These are phyloP conservation scores for Crepidotus variabilis DNA, from an alignment of 768 basidiomycete genomes.

Conservation along the genomic window DNA sequence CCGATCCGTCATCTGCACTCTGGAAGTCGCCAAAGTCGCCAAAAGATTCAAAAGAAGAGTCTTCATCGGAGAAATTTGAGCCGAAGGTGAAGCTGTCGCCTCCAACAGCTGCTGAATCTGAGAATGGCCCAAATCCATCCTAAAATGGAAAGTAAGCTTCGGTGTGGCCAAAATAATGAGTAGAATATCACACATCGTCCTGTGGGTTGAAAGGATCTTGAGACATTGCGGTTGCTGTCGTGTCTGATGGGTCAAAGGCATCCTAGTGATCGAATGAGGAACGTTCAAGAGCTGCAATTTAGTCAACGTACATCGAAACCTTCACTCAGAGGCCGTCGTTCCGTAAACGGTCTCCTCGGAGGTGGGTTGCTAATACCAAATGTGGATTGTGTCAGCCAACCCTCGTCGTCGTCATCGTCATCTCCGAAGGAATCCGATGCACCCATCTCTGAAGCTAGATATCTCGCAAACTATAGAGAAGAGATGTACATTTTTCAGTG, in stretches of 20 bases:
- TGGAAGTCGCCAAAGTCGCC: slow-evolving; percentile 85
- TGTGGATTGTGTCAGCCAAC: slow-evolving; percentile 78
- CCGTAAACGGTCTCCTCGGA: slow-evolving; percentile 40
- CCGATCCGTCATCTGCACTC: slow-evolving; percentile 32
- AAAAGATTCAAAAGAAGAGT: slow-evolving; percentile 67
- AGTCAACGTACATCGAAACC: slow-evolving; percentile 52
- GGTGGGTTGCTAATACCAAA: slow-evolving; percentile 55
- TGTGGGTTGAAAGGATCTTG: slow-evolving; percentile 48
- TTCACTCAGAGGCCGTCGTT: slow-evolving; percentile 41
- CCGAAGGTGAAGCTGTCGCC: slow-evolving; percentile 57
- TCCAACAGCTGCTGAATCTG: slow-evolving; percentile 48
- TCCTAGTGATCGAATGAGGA: slow-evolving; percentile 31
- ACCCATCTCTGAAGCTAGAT: slow-evolving; percentile 72
- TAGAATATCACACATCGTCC: slow-evolving; percentile 44
- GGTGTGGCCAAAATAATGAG: neutral
- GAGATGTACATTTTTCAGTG: neutral
- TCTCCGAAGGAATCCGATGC: slow-evolving; percentile 59
- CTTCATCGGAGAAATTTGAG: slow-evolving; percentile 61
- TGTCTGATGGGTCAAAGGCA: slow-evolving; percentile 40
- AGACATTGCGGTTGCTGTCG: slow-evolving; percentile 30
- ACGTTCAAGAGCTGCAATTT: neutral
- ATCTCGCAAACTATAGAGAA: slow-evolving; percentile 65
- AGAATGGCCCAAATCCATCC: slow-evolving; percentile 80
- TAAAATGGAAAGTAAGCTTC: slow-evolving; percentile 18
- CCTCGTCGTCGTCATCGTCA: slow-evolving; percentile 76